Evolutionary conservation across 2,329 filamentous ascomycete species (phyloP).

Genomic region (Esteya vermicola): DNA sequence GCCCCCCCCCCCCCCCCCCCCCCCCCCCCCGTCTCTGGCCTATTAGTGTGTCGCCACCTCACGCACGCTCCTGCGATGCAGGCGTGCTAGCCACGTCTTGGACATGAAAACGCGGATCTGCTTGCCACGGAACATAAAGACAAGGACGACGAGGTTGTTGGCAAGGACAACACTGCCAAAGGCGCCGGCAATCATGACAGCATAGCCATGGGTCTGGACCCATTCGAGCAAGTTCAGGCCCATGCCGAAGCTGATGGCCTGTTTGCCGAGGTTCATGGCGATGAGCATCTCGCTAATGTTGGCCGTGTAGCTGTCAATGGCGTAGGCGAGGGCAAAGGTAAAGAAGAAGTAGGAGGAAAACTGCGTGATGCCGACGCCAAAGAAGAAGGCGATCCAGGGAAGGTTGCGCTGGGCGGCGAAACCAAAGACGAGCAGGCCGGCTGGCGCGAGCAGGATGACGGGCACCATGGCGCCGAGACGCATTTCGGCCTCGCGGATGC

Average conservation of each 20-base stretch:
- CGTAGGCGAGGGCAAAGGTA: conserved; percentile 44
- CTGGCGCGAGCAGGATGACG: conserved; percentile 23
- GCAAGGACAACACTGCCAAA: conserved; percentile 32
- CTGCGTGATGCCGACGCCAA: conserved; percentile 31
- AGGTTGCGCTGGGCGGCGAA: conserved; percentile 22
- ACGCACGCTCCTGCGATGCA: conserved; percentile 23
- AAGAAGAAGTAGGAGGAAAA: conserved; percentile 40
- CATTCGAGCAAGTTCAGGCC: conserved; percentile 34
- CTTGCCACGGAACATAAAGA: conserved; percentile 38
- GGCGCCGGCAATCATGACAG: conserved; percentile 33
- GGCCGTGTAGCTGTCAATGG: conserved; percentile 42
- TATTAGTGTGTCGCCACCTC: conserved; percentile 17
- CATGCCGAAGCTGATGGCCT: conserved; percentile 39
- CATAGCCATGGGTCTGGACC: conserved; percentile 33
- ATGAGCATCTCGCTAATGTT: conserved; percentile 51
- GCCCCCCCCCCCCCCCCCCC: no score
- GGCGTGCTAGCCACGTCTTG: conserved; percentile 29
- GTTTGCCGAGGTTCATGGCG: conserved; percentile 42
- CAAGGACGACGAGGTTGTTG: conserved; percentile 32
- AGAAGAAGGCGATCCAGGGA: conserved; percentile 32
- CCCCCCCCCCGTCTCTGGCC: neutral
- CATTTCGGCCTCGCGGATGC: conserved; percentile 34
- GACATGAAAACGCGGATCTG: conserved; percentile 29
- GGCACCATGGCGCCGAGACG: conserved; percentile 24
- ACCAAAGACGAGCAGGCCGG: conserved; percentile 28